Conservation (phyloP, 106 monocot species). For the Cymbidium sinense region DNA sequence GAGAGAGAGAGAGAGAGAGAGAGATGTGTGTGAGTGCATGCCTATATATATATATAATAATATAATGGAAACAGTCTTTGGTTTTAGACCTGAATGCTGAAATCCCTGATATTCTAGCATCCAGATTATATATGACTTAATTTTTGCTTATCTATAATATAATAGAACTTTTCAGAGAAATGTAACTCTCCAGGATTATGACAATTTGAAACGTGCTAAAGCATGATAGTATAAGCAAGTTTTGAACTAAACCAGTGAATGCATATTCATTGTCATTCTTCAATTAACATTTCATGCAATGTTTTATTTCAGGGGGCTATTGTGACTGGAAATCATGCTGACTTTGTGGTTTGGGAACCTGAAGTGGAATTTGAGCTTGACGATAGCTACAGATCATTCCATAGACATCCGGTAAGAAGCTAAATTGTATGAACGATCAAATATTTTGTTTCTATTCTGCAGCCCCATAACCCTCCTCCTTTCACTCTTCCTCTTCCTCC, state of each 20-base stretch:
- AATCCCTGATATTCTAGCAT: not conserved
- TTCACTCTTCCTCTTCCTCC: not conserved
- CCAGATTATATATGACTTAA: not conserved
- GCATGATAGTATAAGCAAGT: not conserved
- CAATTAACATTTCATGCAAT: not conserved
- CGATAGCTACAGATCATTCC: conserved; percentile 42
- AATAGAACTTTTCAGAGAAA: not conserved
- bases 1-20: too few relatives aligned
- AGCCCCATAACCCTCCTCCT: not conserved
- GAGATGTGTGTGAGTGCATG: too few relatives aligned
- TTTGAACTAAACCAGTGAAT: not conserved
- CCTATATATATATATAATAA: too few relatives aligned
- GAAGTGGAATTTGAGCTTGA: conserved; percentile 68
- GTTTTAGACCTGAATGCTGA: not conserved
- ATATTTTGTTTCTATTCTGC: not conserved
- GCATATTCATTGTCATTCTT: not conserved
- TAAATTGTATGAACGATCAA: not conserved
- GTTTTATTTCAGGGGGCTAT: conserved; percentile 54
- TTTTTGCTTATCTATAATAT: not conserved
- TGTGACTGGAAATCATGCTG: conserved; percentile 64
- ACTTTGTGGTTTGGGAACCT: conserved; percentile 91
- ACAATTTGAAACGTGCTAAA: not conserved
- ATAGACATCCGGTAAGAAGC: conserved; percentile 60
- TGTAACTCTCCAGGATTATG: not conserved
- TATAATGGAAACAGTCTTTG: too few relatives aligned